Evolutionary conservation across 495 filamentous ascomycete species (phyloP), one percentile per base, ranked within the genome.

Genomic region (Hypomontagnella monticulosa): DNA sequence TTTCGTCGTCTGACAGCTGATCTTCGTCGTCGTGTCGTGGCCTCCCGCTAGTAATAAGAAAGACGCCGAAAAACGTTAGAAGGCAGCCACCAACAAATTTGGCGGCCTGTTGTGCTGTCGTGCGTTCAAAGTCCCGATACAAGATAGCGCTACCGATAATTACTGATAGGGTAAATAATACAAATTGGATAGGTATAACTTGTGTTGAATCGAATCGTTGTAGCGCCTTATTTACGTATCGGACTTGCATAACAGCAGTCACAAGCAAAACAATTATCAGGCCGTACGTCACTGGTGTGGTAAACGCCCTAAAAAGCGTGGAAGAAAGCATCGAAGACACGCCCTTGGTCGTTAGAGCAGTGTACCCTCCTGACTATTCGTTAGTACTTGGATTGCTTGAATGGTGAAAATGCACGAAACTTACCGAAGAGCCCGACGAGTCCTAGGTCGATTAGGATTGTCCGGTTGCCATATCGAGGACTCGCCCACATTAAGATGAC

Each of bases 101-200:
- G 14, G 78, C 75, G 14, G 90, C 89, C 57, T 91, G 88, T 27
- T 85, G 80, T 20, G 79, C 71, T 0, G 86, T 86, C 6, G 91
- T 89, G 3, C 88, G 89, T 71, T 97, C 88, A 70, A 99, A 99
- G 75, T 99, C 95, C 4, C 93, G 87, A 72, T 97, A 99, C 9
- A 99, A 77, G 20, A 99, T 81, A 0, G 95, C 93, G 73, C 91
- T 96, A 43, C 95, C 95, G 50, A 96, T 84, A 69, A 99, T 98
- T 51, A 99, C 95, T 1, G 89, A 96, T 4, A 99, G 80, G 0
- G 95, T 99, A 74, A 99, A 99, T 37, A 96, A 83, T 20, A 99
- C 95, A 67, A 99, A 99, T 71, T 99, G 95, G 10, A 92, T 92
- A 1, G 95, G 95, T 52, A 99, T 97, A 61, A 99, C 95, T 69